These are phyloP conservation scores for Leptodontidium sp. DNA, from an alignment of 2,329 filamentous ascomycete genomes.

Conservation along the genomic window DNA sequence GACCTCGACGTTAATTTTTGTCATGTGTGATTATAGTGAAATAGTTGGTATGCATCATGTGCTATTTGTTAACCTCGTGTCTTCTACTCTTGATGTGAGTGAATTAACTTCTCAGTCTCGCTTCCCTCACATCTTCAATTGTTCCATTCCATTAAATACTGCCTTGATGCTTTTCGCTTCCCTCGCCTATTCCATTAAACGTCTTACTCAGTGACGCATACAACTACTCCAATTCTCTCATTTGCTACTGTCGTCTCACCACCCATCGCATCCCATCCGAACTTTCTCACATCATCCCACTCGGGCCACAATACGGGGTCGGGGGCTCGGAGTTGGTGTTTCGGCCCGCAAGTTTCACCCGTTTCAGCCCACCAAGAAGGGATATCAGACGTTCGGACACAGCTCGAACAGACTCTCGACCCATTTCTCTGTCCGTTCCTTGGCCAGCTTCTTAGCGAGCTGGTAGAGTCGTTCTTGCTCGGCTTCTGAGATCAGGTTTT, in stretches of 20 bases:
- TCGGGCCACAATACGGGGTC: neutral
- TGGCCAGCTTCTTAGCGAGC: neutral
- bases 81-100: neutral
- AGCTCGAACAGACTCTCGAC: constrained; percentile 17
- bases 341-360: constrained; percentile 6
- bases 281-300: neutral
- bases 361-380: constrained; percentile 11
- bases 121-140: neutral
- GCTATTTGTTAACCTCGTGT: neutral
- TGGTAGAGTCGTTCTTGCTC: constrained; percentile 4
- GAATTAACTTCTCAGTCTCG: neutral
- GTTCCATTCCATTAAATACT: too few species aligned
- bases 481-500: neutral
- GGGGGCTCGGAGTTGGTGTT: neutral
- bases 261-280: neutral
- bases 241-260: neutral
- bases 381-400: constrained; percentile 15
- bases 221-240: too few species aligned
- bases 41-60: neutral
- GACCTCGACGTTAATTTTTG: neutral
- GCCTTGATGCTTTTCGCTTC: neutral
- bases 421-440: constrained; percentile 10
- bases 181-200: neutral
- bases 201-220: neutral
- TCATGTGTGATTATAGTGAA: neutral